Percentiles rank a stretch among this genome's conserved stretches.
Conservation (phyloP, 345 rosid species). For the Kandelia obovata region DNA sequence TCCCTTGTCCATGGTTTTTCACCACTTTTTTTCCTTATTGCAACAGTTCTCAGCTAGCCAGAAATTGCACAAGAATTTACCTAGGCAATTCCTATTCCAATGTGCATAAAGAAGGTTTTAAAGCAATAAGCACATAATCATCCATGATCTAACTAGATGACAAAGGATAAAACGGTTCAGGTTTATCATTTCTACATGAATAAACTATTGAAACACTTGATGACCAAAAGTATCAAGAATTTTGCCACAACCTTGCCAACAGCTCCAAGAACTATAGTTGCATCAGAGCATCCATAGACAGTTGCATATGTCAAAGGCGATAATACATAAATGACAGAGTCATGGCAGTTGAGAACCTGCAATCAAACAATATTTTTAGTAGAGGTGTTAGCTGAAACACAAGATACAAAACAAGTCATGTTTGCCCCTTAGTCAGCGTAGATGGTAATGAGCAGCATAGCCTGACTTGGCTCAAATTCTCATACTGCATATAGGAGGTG, state of each 20-base stretch:
- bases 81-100: neutral
- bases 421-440: too few species aligned
- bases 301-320: slow-evolving; percentile 95
- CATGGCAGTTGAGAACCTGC: slow-evolving; percentile 97
- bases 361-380: slow-evolving; percentile 18
- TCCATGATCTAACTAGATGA: neutral
- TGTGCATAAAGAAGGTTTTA: neutral
- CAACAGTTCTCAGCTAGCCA: neutral
- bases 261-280: slow-evolving; percentile 96
- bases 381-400: neutral
- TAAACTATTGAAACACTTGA: neutral
- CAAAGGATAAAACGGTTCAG: neutral
- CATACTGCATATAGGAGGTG: too few species aligned
- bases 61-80: too few species aligned
- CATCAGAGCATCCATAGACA: slow-evolving; percentile 95
- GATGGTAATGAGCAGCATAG: too few species aligned
- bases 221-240: slow-evolving; percentile 2
- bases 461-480: too few species aligned
- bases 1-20: neutral
- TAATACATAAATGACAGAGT: slow-evolving; percentile 84
- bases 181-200: neutral
- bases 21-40: neutral
- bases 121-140: neutral
- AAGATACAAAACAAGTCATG: too few species aligned
- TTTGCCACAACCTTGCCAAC: slow-evolving; percentile 80